Base-by-base conservation (phyloP, 331 rosid species). In the Malus hybrid region DNA sequence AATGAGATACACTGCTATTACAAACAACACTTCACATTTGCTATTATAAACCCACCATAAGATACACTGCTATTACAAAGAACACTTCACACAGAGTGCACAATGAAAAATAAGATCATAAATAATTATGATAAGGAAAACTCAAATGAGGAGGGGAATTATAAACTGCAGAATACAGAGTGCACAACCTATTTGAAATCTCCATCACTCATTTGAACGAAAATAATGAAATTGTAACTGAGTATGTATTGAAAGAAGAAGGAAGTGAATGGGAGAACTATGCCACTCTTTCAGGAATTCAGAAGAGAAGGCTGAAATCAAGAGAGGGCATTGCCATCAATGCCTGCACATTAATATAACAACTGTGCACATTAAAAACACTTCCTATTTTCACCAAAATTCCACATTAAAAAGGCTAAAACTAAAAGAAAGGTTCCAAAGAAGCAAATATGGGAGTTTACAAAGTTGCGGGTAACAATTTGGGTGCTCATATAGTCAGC, bases 311-410 rank as follows among this genome's bases (percentile, higher is more conserved):
- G 73, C 96, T 90, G 88, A 93, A 93, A 74, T 93, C 98, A 5
- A 97, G 97, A 34, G 96, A 96, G 1, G 98, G 96, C 93, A 88
- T 88, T 72, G 97, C 98, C 97, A 91, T 91, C 76, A 93, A 87
- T 5, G 96, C 91, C 97, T 90, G 71, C 10, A 69, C 39, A 48
- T 69, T 27, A 14, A 28, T 29, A 69, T 2, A 44, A 28, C 29
- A 28, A 28, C 29, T 28, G 29, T 28, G 29, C 29, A 28, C 29
- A 28, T 28, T 28, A 28, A 28, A 28, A 28, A 28, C 29, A 28
- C 2, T 2, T 28, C 29, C 1, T 28, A 1, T 28, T 28, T 28
- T 33, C 36, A 33, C 36, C 36, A 33, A 33, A 6, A 33, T 33
- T 33, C 36, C 7, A 1, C 1, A 1, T 7, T 59, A 5, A 50